These are phyloP conservation scores for Salvia miltiorrhiza DNA, from an alignment of 257 asterid genomes.

Conservation along the genomic window DNA sequence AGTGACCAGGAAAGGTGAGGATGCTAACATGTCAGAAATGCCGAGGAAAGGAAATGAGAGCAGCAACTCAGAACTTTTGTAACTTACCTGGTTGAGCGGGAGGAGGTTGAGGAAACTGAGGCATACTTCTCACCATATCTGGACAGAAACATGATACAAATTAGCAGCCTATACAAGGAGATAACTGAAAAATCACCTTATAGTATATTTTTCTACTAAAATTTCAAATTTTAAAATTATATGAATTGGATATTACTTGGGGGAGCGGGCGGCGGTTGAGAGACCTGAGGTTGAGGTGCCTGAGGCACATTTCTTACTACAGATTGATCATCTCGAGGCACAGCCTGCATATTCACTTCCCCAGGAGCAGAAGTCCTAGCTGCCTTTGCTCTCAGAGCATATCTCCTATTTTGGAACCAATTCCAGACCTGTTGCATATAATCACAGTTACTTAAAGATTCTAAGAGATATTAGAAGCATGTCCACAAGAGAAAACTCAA, in stretches of 20 bases:
- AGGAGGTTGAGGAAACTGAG: conserved; percentile 51
- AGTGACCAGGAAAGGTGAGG: background rate
- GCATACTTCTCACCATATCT: conserved; percentile 43
- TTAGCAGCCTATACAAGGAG: conserved; percentile 12
- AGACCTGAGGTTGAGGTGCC: conserved; percentile 29
- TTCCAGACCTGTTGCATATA: conserved; percentile 54
- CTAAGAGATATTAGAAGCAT: conserved; percentile 2
- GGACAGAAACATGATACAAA: conserved; percentile 19
- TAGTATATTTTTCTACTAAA: background rate
- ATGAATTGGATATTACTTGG: conserved; percentile 31
- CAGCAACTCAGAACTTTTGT: conserved; percentile 8
- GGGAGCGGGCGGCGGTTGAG: conserved; percentile 21
- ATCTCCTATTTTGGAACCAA: conserved; percentile 86
- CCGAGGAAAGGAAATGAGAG: background rate
- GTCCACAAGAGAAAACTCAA: background rate
- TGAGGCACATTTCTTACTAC: conserved; percentile 45
- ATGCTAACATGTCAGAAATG: conserved; percentile 3
- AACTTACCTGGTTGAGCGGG: conserved; percentile 59
- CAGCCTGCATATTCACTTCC: conserved; percentile 38
- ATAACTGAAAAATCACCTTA: background rate
- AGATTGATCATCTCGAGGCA: conserved; percentile 50
- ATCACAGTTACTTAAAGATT: background rate
- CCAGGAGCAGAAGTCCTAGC: conserved; percentile 54
- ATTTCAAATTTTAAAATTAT: background rate
- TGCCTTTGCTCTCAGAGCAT: conserved; percentile 73